These are phyloP conservation scores for Cocos nucifera DNA, from an alignment of 176 grass and related monocot genomes.

Conservation along the genomic window DNA sequence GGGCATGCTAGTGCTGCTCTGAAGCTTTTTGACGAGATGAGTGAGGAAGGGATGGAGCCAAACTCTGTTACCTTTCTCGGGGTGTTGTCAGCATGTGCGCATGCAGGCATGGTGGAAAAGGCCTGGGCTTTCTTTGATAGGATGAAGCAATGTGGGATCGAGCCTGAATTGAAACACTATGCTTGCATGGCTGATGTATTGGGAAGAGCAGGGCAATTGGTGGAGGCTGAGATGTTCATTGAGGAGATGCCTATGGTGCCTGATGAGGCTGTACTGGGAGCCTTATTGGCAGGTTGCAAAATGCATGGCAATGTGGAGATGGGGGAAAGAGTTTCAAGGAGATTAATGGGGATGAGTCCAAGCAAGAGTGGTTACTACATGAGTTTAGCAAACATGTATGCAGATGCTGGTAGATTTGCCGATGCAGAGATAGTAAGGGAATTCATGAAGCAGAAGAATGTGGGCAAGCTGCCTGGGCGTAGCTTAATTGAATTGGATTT, in stretches of 20 bases:
- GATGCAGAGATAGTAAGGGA: conserved; percentile 62
- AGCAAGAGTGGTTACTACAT: conserved; percentile 60
- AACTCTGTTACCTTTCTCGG: conserved; percentile 63
- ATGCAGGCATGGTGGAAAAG: conserved; percentile 61
- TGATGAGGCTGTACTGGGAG: conserved; percentile 48
- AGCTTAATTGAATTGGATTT: conserved; percentile 36
- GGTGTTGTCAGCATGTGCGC: conserved; percentile 53
- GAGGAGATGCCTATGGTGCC: conserved; percentile 71
- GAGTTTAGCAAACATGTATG: conserved; percentile 83
- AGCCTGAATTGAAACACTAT: conserved; percentile 62
- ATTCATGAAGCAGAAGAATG: conserved; percentile 64
- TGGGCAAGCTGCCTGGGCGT: conserved; percentile 48
- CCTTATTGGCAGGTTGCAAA: conserved; percentile 46
- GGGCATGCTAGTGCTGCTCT: conserved; percentile 36
- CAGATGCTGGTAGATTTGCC: conserved; percentile 44
- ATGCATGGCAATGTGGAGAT: conserved; percentile 55
- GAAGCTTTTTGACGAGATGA: conserved; percentile 53
- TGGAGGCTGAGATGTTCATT: conserved; percentile 44
- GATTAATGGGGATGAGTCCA: conserved; percentile 46
- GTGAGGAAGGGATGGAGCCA: conserved; percentile 17
- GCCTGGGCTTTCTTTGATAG: conserved; percentile 33
- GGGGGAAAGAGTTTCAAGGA: conserved; percentile 45
- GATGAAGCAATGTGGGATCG: conserved; percentile 34
- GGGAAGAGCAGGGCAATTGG: conserved; percentile 42
- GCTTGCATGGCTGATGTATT: conserved; percentile 56